Percentiles rank a stretch among this genome's conserved stretches.
Evolutionary conservation across 176 grass and related monocot genomes (phyloP).

Genomic region (Echinochloa phyllopogon): DNA sequence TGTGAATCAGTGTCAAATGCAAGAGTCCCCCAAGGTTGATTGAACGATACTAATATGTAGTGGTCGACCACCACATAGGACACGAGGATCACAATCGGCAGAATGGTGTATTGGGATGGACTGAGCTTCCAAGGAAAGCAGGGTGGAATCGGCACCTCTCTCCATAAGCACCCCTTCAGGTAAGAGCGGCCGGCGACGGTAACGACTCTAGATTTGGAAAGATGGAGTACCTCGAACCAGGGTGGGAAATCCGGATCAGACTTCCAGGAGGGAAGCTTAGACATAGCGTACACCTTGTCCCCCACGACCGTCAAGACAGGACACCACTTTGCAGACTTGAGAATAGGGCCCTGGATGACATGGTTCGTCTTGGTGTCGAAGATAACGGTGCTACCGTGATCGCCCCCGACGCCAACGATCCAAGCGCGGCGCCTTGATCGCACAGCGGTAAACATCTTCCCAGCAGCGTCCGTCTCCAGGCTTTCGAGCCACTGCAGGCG

Average conservation of each 20-base stretch:
- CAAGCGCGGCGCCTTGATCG: neutral
- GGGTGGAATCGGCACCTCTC: neutral
- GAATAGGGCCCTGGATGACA: neutral
- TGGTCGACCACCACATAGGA: neutral
- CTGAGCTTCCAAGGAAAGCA: constrained; percentile 10
- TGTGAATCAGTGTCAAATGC: neutral
- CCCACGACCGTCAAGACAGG: neutral
- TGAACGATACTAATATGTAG: constrained; percentile 24
- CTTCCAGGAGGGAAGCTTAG: neutral
- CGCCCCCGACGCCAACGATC: constrained; percentile 12
- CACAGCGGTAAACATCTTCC: neutral
- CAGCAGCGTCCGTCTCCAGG: neutral
- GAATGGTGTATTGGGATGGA: neutral
- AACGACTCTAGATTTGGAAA: neutral
- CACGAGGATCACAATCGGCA: neutral
- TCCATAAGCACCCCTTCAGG: constrained; percentile 2
- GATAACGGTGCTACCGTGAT: neutral
- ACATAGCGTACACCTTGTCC: neutral
- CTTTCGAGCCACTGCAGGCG: neutral
- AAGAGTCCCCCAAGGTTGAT: neutral
- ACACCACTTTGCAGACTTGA: neutral
- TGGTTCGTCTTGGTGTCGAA: neutral
- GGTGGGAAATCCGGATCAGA: neutral
- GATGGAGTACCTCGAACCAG: constrained; percentile 28
- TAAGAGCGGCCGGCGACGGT: no score